Conservation (phyloP, 78 protist species). For the Chrysochromulina tobinii region DNA sequence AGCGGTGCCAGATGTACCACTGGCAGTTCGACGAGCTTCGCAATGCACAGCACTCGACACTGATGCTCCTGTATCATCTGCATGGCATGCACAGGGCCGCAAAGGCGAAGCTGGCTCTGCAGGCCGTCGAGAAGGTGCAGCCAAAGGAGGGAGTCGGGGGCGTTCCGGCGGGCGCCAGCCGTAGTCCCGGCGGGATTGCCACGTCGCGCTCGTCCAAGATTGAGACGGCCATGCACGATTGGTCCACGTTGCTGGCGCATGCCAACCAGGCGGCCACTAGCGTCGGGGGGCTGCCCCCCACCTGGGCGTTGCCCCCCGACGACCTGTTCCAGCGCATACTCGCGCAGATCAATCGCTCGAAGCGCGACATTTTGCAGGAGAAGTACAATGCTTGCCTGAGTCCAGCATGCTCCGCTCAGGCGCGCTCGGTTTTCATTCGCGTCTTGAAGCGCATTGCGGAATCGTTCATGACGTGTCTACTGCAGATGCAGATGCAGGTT, state of each 20-base stretch:
- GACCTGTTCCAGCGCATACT: slow-evolving; percentile 1
- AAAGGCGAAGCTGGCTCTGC: background rate
- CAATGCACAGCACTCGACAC: slow-evolving; percentile 24
- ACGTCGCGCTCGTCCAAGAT: background rate
- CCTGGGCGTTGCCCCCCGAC: slow-evolving; percentile 29
- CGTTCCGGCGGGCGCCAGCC: background rate
- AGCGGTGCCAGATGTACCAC: slow-evolving; percentile 29
- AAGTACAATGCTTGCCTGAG: background rate
- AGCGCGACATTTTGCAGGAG: slow-evolving; percentile 15
- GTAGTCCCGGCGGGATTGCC: too few species aligned
- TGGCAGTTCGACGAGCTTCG: slow-evolving; percentile 28
- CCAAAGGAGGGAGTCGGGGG: too few species aligned
- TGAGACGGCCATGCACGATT: slow-evolving; percentile 4
- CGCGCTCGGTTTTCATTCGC: slow-evolving; percentile 25
- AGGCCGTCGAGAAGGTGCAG: too few species aligned
- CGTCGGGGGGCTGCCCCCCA: background rate
- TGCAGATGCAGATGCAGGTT: background rate
- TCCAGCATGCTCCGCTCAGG: background rate
- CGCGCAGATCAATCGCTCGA: slow-evolving; percentile 5
- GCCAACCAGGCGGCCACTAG: background rate
- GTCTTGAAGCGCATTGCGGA: slow-evolving; percentile 24
- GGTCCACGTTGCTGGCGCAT: background rate
- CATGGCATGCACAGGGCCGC: slow-evolving; percentile 10
- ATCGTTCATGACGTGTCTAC: background rate
- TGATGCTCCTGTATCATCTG: slow-evolving; percentile 24